Evolutionary conservation across 768 basidiomycete genomes (phyloP), one percentile per base, ranked within the genome.

Genomic region (Pulveroboletus sp.): DNA sequence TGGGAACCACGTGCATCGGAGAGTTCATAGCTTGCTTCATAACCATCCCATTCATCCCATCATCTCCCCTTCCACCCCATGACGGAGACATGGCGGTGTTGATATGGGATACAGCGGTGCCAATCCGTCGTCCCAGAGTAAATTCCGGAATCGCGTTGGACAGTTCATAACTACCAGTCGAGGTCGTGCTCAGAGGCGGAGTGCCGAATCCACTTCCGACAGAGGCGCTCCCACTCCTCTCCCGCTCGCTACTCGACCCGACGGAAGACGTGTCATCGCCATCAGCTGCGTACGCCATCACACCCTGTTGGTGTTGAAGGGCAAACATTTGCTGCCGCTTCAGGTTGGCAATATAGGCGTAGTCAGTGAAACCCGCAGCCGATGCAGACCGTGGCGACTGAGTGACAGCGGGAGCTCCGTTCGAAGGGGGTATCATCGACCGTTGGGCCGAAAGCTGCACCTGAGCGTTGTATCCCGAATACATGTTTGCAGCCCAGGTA

Each of bases 391-490:
- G 33, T 1, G 55, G 32, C 0, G 54, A 44, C 11, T 62, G 49
- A 69, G 62, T 36, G 67, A 47, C 46, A 42, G 33, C 67, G 52
- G 76, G 76, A 18, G 73, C 64, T 10, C 65, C 61, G 7, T 71
- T 66, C 18, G 77, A 72, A 33, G 77, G 73, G 4, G 76, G 75
- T 56, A 75, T 70, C 46, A 75, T 63, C 41, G 58, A 53, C 2
- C 69, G 64, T 33, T 72, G 73, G 0, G 69, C 56, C n/a, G 65
- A 67, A 46, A 63, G 49, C 24, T 62, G 69, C 30, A 47, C 47
- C 39, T 53, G 63, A 15, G 58, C 0, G 21, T 59, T 60, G 55
- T 65, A 61, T 27, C 63, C 60, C 39, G 60, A 41, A 51, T 63
- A 67, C 60, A 64, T 49, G 54, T 62, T 64, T 38, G 65, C 54